Conservation (phyloP, 2,329 filamentous ascomycete genomes). For the Endothia cerciana region DNA sequence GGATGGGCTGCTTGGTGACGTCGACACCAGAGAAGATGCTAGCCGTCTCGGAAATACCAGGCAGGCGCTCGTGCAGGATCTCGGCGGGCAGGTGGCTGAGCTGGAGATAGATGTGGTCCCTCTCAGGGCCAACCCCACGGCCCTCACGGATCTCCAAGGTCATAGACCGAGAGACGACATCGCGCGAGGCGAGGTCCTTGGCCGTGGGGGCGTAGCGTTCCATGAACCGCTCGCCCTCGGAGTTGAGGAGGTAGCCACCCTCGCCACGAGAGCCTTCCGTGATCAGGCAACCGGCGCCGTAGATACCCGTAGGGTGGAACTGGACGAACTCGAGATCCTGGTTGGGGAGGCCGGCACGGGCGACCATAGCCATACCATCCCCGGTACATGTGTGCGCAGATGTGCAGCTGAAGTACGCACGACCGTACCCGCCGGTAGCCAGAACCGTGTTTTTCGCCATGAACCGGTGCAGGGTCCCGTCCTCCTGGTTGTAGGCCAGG, state of each 20-base stretch:
- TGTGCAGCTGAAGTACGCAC: conserved; percentile 97
- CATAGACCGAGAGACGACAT: conserved; percentile 97
- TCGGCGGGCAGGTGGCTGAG: conserved; percentile 92
- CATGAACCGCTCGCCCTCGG: conserved; percentile 99
- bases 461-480: conserved; percentile 97
- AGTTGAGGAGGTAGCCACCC: conserved; percentile 96
- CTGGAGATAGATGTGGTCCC: conserved; percentile 98
- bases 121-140: conserved; percentile 93
- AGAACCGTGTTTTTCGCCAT: conserved; percentile 95
- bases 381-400: conserved; percentile 98
- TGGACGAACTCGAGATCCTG: conserved; percentile 99
- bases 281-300: conserved; percentile 96
- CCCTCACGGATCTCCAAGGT: conserved; percentile 97
- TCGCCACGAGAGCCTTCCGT: conserved; percentile 98
- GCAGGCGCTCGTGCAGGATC: conserved; percentile 92
- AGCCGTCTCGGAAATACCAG: conserved; percentile 97
- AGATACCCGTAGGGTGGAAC: conserved; percentile 99
- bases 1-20: conserved; percentile 95
- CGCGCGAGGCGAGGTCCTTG: conserved; percentile 95
- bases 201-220: conserved; percentile 96
- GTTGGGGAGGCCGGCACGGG: conserved; percentile 94
- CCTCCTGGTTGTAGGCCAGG: conserved; percentile 97
- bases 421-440: conserved; percentile 95
- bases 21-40: conserved; percentile 97
- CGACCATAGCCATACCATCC: conserved; percentile 99